Conservation (phyloP, 164 flowering plant species). For the Amborella trichopoda region DNA sequence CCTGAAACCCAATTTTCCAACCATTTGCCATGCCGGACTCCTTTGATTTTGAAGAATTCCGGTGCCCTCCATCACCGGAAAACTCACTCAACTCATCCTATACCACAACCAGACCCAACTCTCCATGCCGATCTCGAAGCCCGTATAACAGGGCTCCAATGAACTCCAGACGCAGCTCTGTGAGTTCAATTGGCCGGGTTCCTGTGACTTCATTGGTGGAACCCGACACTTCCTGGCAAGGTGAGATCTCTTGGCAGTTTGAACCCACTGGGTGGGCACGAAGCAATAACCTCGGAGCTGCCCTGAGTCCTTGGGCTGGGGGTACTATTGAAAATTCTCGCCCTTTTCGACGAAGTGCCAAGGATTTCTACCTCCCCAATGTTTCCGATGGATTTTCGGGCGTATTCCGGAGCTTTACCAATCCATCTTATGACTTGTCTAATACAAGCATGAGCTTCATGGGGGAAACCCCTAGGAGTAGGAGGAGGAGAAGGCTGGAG, state of each 20-base stretch:
- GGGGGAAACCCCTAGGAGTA: slow-evolving; percentile 6
- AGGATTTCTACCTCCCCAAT: slow-evolving; percentile 35
- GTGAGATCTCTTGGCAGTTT: slow-evolving; percentile 62
- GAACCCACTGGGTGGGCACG: slow-evolving; percentile 41
- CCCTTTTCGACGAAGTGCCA: slow-evolving; percentile 29
- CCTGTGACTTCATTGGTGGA: too few species aligned
- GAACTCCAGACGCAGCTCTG: too few species aligned
- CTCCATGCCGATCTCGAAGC: slow-evolving; percentile 1
- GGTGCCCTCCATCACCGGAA: slow-evolving; percentile 26
- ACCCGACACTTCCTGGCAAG: slow-evolving; percentile 51
- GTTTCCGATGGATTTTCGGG: slow-evolving; percentile 5
- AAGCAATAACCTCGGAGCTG: slow-evolving; percentile 29
- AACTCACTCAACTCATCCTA: slow-evolving; percentile 13
- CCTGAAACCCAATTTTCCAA: too few species aligned
- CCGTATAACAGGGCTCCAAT: too few species aligned
- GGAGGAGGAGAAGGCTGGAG: slow-evolving; percentile 45
- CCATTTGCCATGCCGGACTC: too few species aligned
- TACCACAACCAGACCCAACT: slow-evolving; percentile 17
- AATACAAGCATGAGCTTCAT: slow-evolving; percentile 3
- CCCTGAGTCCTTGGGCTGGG: slow-evolving; percentile 44
- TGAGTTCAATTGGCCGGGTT: too few species aligned
- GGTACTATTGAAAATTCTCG: slow-evolving; percentile 3
- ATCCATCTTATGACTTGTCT: slow-evolving; percentile 21
- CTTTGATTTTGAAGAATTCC: too few species aligned
- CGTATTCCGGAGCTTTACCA: slow-evolving; percentile 14